These are phyloP conservation scores for Pleurotus eryngii DNA, from an alignment of 768 basidiomycete genomes.

Conservation along the genomic window DNA sequence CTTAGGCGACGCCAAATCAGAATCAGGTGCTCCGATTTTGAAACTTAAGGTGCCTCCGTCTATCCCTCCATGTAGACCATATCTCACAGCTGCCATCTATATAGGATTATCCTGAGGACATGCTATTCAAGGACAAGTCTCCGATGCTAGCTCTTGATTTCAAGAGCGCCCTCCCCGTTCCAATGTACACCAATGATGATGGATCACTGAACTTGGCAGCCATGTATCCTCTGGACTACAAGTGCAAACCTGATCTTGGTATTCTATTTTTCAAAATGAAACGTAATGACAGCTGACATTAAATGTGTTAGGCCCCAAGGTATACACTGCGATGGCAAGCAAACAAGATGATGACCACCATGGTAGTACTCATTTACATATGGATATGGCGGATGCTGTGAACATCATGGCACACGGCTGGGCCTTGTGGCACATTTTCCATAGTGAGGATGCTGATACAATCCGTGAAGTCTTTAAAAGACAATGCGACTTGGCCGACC, in stretches of 20 bases:
- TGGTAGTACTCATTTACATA: constrained; percentile 66
- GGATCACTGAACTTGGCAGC: not conserved
- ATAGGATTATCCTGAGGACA: no score
- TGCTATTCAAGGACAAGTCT: no score
- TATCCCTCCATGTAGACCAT: no score
- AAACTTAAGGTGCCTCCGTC: no score
- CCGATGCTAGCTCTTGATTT: no score
- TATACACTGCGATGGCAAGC: constrained; percentile 68
- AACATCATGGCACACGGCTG: constrained; percentile 66
- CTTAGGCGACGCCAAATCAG: no score
- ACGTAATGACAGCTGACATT: constrained; percentile 1
- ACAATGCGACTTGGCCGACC: not conserved
- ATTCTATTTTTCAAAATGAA: not conserved
- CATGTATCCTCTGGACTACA: not conserved
- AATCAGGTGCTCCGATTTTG: no score
- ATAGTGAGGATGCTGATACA: constrained; percentile 51
- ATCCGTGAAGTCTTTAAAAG: constrained; percentile 54
- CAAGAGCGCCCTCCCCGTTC: not conserved
- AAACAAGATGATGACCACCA: constrained; percentile 46
- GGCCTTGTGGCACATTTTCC: constrained; percentile 71
- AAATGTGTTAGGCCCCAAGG: constrained; percentile 50
- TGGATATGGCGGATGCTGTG: constrained; percentile 70
- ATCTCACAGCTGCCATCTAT: no score
- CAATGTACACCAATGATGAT: not conserved
- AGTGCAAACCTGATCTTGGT: not conserved